A percentile compares a stretch with the other conserved stretches of the same genome.
Conservation (phyloP, 192 early-diverging fungal species). For the Podochytrium sp. region DNA sequence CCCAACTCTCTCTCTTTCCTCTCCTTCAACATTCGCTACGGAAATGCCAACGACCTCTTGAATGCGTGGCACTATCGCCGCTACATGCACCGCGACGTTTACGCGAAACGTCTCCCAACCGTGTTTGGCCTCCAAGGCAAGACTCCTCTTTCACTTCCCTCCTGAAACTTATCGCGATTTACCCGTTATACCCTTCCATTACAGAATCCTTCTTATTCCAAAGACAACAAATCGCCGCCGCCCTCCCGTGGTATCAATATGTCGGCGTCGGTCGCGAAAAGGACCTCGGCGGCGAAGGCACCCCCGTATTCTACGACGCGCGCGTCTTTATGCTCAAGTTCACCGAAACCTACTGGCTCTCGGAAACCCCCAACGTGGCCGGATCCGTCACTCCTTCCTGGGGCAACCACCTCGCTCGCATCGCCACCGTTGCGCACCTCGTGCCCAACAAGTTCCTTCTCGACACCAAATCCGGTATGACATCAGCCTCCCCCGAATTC, state of each 20-base stretch:
- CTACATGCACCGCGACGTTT: background rate
- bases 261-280: constrained; percentile 3
- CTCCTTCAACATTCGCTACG: constrained; percentile 4
- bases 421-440: constrained; percentile 1
- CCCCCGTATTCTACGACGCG: background rate
- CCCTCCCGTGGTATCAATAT: background rate
- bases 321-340: constrained; percentile 3
- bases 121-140: constrained; percentile 5
- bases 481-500: background rate
- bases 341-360: constrained; percentile 7
- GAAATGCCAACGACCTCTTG: background rate
- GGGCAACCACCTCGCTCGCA: background rate
- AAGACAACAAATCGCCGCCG: constrained; percentile 2
- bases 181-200: no score
- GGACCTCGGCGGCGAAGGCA: background rate
- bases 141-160: no score
- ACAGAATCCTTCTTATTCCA: constrained; percentile 11
- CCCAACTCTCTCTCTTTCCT: background rate
- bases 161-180: no score
- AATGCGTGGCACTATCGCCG: constrained; percentile 7
- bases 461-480: background rate
- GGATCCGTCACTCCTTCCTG: constrained; percentile 6
- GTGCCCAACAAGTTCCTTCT: background rate
- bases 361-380: constrained; percentile 4
- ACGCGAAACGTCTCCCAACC: background rate